These are phyloP conservation scores for Colletotrichum cuscutae DNA, from an alignment of 2,329 filamentous ascomycete species.

Conservation along the genomic window DNA sequence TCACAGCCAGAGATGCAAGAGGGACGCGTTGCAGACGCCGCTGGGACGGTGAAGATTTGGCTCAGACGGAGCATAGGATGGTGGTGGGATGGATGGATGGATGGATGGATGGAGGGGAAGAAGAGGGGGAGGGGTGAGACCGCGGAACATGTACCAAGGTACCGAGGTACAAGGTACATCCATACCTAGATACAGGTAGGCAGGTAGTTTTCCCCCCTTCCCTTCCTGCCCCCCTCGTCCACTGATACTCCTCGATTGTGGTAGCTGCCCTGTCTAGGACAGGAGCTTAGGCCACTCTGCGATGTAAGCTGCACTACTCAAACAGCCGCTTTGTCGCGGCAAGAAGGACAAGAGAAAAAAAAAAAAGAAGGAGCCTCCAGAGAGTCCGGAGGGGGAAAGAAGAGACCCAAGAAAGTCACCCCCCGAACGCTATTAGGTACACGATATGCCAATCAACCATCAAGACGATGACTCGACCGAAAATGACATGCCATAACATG, in stretches of 20 bases:
- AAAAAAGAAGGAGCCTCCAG: no score
- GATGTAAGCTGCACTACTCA: conserved; percentile 19
- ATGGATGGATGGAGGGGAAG: neutral
- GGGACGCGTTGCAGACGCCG: conserved; percentile 4
- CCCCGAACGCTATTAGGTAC: neutral
- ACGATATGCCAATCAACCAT: neutral
- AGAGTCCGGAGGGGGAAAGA: neutral
- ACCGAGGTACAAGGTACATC: conserved; percentile 8
- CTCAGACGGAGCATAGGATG: neutral
- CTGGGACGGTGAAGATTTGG: neutral
- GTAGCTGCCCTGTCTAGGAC: conserved; percentile 18
- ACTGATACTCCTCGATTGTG: neutral
- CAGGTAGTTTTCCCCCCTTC: neutral
- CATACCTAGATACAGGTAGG: no score
- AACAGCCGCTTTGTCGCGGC: conserved; percentile 33
- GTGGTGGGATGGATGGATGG: neutral
- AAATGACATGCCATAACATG: neutral
- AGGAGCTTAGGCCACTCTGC: conserved; percentile 30
- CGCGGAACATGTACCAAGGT: neutral
- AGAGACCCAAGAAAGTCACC: neutral
- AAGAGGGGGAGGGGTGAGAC: conserved; percentile 15
- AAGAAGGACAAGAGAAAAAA: neutral
- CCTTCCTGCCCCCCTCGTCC: neutral
- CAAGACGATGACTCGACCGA: neutral
- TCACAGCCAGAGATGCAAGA: neutral